Evolutionary conservation across 495 filamentous ascomycete species (phyloP).

Genomic region (Penicillium crystallinum): DNA sequence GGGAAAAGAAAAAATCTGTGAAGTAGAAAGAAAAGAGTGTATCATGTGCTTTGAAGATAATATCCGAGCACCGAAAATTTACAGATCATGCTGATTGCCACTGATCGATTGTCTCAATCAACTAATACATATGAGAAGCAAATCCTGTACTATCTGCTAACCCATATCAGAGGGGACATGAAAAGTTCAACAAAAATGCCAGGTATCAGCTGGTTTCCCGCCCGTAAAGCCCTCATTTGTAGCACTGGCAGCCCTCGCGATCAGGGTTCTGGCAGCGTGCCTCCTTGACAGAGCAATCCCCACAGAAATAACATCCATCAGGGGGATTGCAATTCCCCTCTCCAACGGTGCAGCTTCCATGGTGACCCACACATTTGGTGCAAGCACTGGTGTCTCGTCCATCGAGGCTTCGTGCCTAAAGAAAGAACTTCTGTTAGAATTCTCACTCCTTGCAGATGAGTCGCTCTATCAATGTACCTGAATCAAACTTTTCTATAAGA

Average conservation of each 20-base stretch:
- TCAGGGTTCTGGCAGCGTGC: conserved; percentile 1
- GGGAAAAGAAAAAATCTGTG: too few species aligned
- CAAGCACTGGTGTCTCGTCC: neutral
- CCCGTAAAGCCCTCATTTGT: neutral
- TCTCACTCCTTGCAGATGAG: neutral
- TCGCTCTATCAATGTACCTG: neutral
- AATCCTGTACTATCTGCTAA: too few species aligned
- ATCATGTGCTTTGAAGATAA: too few species aligned
- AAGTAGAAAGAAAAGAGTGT: too few species aligned
- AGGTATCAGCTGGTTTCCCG: neutral
- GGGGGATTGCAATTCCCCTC: conserved; percentile 1
- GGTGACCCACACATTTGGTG: conserved; percentile 2
- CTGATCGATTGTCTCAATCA: too few species aligned
- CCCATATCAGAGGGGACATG: too few species aligned
- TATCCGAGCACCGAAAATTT: too few species aligned
- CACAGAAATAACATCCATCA: neutral
- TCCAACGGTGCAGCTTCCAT: conserved; percentile 1
- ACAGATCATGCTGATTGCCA: too few species aligned
- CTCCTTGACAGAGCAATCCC: neutral
- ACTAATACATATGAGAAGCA: too few species aligned
- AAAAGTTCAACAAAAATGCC: too few species aligned
- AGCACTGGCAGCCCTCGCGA: neutral
- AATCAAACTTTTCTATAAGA: neutral
- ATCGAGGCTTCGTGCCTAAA: neutral
- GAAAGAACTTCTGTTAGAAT: neutral